Conservation (phyloP, 768 basidiomycete species). For the Artomyces pyxidatus region DNA sequence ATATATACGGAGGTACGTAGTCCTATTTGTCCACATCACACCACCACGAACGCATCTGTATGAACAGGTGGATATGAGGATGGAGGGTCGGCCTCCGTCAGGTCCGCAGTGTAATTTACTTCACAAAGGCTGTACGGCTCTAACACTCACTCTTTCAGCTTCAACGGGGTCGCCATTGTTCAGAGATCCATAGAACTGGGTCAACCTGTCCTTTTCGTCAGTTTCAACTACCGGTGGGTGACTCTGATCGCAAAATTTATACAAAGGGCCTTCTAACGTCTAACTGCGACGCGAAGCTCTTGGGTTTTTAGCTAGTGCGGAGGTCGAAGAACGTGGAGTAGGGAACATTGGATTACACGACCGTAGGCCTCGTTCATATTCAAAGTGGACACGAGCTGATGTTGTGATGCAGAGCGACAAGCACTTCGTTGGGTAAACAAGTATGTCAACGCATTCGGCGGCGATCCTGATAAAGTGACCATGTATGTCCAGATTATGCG, state of each 20-base stretch:
- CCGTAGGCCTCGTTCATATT: background rate
- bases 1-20: background rate
- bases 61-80: background rate
- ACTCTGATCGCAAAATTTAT: background rate
- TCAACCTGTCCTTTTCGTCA: constrained; percentile 15
- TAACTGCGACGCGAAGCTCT: background rate
- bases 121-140: background rate
- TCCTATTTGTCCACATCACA: too few relatives aligned
- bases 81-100: background rate
- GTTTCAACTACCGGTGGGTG: constrained; percentile 15
- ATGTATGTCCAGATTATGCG: constrained; percentile 3
- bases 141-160: background rate
- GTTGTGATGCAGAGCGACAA: constrained; percentile 16
- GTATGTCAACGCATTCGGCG: constrained; percentile 32
- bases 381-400: background rate
- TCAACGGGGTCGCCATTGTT: constrained; percentile 13
- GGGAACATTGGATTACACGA: constrained; percentile 2
- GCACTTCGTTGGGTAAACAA: constrained; percentile 32
- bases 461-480: constrained; percentile 24
- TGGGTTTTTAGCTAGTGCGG: background rate
- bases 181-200: constrained; percentile 14
- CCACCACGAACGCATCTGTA: too few relatives aligned
- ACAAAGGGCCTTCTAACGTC: background rate
- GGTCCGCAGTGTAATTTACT: background rate
- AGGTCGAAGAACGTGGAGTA: background rate